Evolutionary conservation across 495 filamentous ascomycete species (phyloP), one percentile per base, ranked within the genome.

Genomic region (Aspergillus olivimuriae): DNA sequence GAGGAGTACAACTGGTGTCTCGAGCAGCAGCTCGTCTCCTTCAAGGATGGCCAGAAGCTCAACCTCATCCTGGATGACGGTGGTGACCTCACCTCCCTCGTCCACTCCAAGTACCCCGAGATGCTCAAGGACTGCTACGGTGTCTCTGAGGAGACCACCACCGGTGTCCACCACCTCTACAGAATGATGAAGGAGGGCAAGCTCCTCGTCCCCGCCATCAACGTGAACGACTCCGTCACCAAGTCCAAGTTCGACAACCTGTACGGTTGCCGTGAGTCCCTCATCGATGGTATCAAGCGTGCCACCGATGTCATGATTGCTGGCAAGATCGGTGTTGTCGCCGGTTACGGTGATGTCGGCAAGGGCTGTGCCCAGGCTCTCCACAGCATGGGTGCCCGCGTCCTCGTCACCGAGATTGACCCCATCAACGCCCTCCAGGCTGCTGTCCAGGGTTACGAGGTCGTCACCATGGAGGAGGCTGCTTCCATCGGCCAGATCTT

Each of bases 201-300:
- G 66, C 88, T 98, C 51, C 84, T 94, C 39, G 86, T 94, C 50
- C 92, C 92, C 46, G 81, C 94, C 65, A 90, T 98, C 82, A 98
- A 98, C 72, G 92, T 98, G 76, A 98, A 98, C 76, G 90, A 96
- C 79, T 87, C 86, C 48, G 90, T 96, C 61, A 95, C 92, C 66
- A 96, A 97, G 84, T 95, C 89, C 73, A 98, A 98, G 78, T 98
- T 98, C 68, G 92, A 98, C 81, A 98, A 98, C 80, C 77, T 97
- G 44, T 98, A 97, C 79, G 94, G 94, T 54, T 98, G 92, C 87
- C 84, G 88, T 64, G 92, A 98, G 77, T 96, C 92, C 46, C 82
- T 98, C 61, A 84, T 98, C 51, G 92, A 98, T 69, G 92, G 92
- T 70, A 98, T 98, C 81, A 98, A 97, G 85, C 91, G 92, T 74